Evolutionary conservation across 1,284 basidiomycete species (phyloP).

Genomic region (Puccinia triticina): DNA sequence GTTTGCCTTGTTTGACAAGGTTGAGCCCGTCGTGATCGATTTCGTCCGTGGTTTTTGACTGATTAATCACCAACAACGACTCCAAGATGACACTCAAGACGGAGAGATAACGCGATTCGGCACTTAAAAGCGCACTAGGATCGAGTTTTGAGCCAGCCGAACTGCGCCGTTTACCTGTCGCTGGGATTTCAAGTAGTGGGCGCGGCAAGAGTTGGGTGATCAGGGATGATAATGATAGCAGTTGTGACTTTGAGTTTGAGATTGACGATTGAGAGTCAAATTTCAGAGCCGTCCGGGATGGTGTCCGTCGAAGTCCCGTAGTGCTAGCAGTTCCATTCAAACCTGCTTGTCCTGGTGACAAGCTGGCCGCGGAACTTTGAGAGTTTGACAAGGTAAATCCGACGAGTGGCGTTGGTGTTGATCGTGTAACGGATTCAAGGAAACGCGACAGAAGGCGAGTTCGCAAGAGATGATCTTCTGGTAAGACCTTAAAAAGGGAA

Average conservation of each 20-base stretch:
- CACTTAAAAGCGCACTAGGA: not conserved
- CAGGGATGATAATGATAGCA: not conserved
- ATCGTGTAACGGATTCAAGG: constrained; percentile 23
- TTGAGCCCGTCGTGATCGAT: not conserved
- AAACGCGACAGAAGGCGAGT: constrained; percentile 31
- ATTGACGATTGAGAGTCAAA: not conserved
- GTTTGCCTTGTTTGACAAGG: constrained; percentile 13
- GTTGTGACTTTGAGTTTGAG: not conserved
- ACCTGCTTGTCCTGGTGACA: constrained; percentile 1
- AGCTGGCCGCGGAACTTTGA: not conserved
- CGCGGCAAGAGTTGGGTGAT: constrained; percentile 30
- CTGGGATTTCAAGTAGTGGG: constrained; percentile 27
- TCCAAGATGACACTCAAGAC: constrained; percentile 1
- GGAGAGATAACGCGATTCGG: constrained; percentile 27
- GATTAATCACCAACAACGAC: not conserved
- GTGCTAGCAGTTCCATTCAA: not conserved
- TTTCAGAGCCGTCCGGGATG: constrained; percentile 2
- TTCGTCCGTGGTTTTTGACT: not conserved
- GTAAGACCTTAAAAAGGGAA: constrained; percentile 5
- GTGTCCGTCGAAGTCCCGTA: constrained; percentile 1
- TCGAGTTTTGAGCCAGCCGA: not conserved
- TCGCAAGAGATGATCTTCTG: constrained; percentile 6
- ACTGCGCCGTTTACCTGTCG: not conserved
- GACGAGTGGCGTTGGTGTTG: not conserved
- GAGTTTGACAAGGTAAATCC: not conserved